These are phyloP conservation scores for Castanea mollissima DNA, from an alignment of 306 rosid genomes.

Conservation along the genomic window DNA sequence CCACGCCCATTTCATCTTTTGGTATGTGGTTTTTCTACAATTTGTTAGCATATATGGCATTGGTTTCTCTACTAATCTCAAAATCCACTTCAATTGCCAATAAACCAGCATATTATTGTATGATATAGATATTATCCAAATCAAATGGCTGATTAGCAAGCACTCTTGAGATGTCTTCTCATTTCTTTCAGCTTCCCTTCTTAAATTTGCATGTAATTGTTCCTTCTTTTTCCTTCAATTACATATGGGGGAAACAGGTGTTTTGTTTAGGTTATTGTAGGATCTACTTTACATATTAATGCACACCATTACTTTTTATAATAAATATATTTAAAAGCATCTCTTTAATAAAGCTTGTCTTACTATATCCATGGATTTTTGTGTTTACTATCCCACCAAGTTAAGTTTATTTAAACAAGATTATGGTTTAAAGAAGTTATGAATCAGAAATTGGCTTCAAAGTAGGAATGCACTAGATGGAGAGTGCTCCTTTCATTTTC, in stretches of 20 bases:
- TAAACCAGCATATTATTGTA: neutral
- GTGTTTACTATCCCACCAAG: neutral
- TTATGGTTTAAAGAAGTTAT: neutral
- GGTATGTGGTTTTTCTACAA: neutral
- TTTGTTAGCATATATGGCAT: neutral
- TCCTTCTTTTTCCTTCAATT: neutral
- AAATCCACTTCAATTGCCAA: neutral
- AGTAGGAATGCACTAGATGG: neutral
- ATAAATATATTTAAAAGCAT: neutral
- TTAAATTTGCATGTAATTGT: neutral
- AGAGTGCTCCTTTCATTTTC: neutral
- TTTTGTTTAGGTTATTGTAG: neutral
- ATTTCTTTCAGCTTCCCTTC: neutral
- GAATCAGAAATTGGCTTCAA: neutral
- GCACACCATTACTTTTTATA: neutral
- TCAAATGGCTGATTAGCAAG: neutral
- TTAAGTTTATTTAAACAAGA: neutral
- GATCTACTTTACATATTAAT: neutral
- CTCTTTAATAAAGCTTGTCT: neutral
- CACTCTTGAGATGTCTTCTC: no score
- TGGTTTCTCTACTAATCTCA: neutral
- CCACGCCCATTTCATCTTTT: neutral
- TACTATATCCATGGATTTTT: neutral
- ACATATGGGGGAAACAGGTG: neutral
- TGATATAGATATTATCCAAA: neutral